A percentile compares a stretch with the other conserved stretches of the same genome.
phyloP scores from a whole-genome alignment of 2,329 filamentous ascomycete genomes.

The Diatrype stigma region DNA sequence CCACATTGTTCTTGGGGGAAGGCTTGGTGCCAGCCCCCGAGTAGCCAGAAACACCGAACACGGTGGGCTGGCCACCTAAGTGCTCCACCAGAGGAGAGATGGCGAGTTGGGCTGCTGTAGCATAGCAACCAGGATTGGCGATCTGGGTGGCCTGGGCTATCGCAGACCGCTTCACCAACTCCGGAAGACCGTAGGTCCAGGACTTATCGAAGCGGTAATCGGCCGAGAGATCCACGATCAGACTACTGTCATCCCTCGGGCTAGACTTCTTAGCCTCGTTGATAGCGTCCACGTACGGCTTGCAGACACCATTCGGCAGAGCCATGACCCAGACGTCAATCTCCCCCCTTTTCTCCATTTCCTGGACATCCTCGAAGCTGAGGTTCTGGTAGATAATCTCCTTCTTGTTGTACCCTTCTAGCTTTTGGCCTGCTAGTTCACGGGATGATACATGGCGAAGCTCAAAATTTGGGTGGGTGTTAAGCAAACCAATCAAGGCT shows the following conservation, averaged over 20 bases:
- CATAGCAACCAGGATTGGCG: constrained; percentile 91
- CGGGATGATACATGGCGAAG: constrained; percentile 89
- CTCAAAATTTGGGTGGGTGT: constrained; percentile 84
- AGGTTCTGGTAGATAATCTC: constrained; percentile 92
- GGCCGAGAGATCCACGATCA: constrained; percentile 92
- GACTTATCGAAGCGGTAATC: constrained; percentile 85
- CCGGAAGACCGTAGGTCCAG: constrained; percentile 89
- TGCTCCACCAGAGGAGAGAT: constrained; percentile 76
- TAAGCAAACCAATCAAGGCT: constrained; percentile 81
- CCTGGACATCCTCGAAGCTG: constrained; percentile 76
- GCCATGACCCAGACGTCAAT: constrained; percentile 98
- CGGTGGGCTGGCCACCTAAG: constrained; percentile 72
- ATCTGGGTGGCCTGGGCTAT: constrained; percentile 80
- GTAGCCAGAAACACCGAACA: constrained; percentile 92
- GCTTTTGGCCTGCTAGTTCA: constrained; percentile 80
- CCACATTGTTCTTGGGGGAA: constrained; percentile 86
- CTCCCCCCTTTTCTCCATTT: constrained; percentile 77
- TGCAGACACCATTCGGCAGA: constrained; percentile 90
- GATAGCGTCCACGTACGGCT: constrained; percentile 88
- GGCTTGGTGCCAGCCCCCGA: constrained; percentile 94
- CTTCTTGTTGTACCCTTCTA: constrained; percentile 86
- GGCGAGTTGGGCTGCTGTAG: constrained; percentile 85
- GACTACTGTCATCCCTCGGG: constrained; percentile 49
- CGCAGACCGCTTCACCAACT: constrained; percentile 71
- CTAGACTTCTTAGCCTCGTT: constrained; percentile 60